Evolutionary conservation across 768 basidiomycete species (phyloP).

Genomic region (Boletus patriciae): DNA sequence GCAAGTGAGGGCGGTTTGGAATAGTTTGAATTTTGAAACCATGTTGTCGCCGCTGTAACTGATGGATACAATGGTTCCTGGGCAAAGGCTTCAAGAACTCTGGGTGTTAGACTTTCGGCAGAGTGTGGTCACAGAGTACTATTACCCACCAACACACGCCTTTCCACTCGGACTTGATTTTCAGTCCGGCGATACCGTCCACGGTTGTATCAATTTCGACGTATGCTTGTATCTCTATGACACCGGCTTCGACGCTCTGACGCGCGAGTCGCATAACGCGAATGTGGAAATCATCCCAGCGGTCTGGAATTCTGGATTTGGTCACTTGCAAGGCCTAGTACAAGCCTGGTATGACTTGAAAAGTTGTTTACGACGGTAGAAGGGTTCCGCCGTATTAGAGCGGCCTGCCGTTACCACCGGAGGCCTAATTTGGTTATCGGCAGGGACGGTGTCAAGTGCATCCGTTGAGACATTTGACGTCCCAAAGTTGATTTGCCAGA

Average conservation of each 20-base stretch:
- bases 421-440: constrained; percentile 2
- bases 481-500: constrained; percentile 32
- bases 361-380: constrained; percentile 33
- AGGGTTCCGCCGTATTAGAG: constrained; percentile 32
- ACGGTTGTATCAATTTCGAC: constrained; percentile 62
- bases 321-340: constrained; percentile 47
- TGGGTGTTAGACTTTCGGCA: background rate
- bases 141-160: constrained; percentile 47
- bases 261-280: constrained; percentile 55
- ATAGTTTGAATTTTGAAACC: constrained; percentile 47
- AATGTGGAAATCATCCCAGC: constrained; percentile 46
- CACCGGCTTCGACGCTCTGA: constrained; percentile 60
- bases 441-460: constrained; percentile 26
- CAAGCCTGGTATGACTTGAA: constrained; percentile 26
- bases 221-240: constrained; percentile 66
- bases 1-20: constrained; percentile 42
- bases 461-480: constrained; percentile 32
- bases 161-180: constrained; percentile 45
- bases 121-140: background rate
- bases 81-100: constrained; percentile 48
- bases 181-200: constrained; percentile 49
- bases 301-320: constrained; percentile 48
- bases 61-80: constrained; percentile 56
- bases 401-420: constrained; percentile 10
- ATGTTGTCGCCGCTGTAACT: constrained; percentile 35